A percentile compares a stretch with the other conserved stretches of the same genome.
These are phyloP conservation scores for Strigomonas galati DNA, from an alignment of 208 protist genomes.

Conservation along the genomic window DNA sequence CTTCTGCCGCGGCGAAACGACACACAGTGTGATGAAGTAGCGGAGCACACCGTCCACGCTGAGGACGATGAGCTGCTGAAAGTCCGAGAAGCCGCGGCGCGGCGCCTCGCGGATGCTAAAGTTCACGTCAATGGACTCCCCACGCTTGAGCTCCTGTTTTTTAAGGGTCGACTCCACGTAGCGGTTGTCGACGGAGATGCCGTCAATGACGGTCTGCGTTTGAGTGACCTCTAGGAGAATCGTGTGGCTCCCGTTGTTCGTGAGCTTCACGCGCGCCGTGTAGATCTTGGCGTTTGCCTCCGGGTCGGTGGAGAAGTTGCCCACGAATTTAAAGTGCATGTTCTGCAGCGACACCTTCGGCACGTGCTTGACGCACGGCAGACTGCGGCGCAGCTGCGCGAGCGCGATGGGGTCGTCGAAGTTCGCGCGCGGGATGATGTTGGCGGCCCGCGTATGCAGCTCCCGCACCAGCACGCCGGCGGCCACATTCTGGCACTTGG, in stretches of 20 bases:
- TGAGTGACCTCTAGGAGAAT: conserved; percentile 54
- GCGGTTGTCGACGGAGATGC: conserved; percentile 42
- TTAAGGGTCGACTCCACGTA: conserved; percentile 42
- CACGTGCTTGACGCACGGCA: conserved; percentile 53
- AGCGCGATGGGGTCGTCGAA: conserved; percentile 60
- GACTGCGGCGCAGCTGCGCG: conserved; percentile 49
- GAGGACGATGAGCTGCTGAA: conserved; percentile 75
- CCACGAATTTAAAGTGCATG: conserved; percentile 60
- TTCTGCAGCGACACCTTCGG: conserved; percentile 50
- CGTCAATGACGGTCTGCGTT: conserved; percentile 73
- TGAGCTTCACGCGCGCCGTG: conserved; percentile 42
- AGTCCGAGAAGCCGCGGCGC: conserved; percentile 42
- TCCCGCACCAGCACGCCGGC: conserved; percentile 57
- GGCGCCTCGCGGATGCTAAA: conserved; percentile 44
- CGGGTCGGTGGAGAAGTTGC: conserved; percentile 31
- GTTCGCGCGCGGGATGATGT: conserved; percentile 44
- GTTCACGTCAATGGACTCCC: conserved; percentile 59
- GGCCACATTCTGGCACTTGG: conserved; percentile 67
- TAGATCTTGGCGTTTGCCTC: conserved; percentile 27
- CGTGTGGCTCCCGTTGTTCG: conserved; percentile 50
- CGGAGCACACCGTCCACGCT: conserved; percentile 57
- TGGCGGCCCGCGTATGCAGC: conserved; percentile 46
- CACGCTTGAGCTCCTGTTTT: conserved; percentile 44
- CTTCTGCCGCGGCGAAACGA: conserved; percentile 58
- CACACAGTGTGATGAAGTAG: conserved; percentile 66